Base-by-base conservation (phyloP, 768 basidiomycete species). In the Lanmaoa rubissima region DNA sequence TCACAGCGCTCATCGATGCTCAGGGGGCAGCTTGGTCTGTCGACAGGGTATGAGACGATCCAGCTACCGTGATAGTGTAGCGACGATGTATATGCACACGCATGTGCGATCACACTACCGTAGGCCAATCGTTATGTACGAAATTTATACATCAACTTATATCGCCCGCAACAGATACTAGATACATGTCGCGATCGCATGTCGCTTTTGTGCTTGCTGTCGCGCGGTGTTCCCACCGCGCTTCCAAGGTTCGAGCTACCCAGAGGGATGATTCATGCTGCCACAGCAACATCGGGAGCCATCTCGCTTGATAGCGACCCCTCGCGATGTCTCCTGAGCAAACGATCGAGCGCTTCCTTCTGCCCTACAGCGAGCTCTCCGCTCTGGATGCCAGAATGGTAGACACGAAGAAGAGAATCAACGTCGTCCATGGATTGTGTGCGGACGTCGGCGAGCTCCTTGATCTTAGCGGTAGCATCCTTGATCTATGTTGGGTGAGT, bases 341-440 rank as follows among this genome's bases (percentile, higher is more conserved):
- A 79, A 57, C 87, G 82, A 73, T 98, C 94, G 32, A 98, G 81
- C 6, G 92, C 88, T 68, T 90, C 88, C 75, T 88, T 90, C 75
- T 98, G 92, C n/a, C 97, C 94, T 42, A 98, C 88, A 44, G 85
- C 86, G 66, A 99, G 89, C 71, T 92, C 86, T 55, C 97, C 97
- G 38, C 88, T 87, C 69, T 89, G 86, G 72, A 98, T 94, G 35
- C 90, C 94, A 51, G 90, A 89, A 79, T 98, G 94, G 76, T 97
- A 98, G 40, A 98, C 82, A 70, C 97, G 92, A 44, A 99, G 82
- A 38, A 99, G 86, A 34, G 93, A 91, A 75, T 99, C 97, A 58
- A 99, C 97, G 69, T 98, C 96, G 68, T 98, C 95, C 94, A 99
- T 98, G 13, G 91, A 93, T 73, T 99, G 97, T 11, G 96, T 98